These are phyloP conservation scores for Biscogniauxia sp. DNA, from an alignment of 2,329 filamentous ascomycete species.

Conservation along the genomic window DNA sequence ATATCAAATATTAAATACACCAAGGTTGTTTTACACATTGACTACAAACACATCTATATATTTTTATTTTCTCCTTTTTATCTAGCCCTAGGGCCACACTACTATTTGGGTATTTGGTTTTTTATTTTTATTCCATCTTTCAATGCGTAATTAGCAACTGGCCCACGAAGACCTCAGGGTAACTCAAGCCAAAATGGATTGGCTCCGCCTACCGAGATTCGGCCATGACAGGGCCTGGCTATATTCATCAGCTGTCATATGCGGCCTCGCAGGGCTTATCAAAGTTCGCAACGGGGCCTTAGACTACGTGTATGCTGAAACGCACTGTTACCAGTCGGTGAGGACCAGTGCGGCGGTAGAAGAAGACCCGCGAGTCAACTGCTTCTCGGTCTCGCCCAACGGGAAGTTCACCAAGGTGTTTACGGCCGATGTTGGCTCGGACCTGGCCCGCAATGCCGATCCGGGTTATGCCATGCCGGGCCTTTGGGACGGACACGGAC, in stretches of 20 bases:
- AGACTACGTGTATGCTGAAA: slow-evolving; percentile 28
- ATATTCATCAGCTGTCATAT: slow-evolving; percentile 18
- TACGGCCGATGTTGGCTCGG: slow-evolving; percentile 29
- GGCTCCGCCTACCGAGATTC: slow-evolving; percentile 17
- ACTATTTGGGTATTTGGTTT: no score
- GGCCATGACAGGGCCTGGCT: slow-evolving; percentile 21
- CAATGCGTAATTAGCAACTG: not conserved
- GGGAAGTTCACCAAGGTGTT: slow-evolving; percentile 53
- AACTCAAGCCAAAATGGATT: slow-evolving; percentile 17
- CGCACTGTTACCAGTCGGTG: slow-evolving; percentile 44
- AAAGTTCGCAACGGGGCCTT: slow-evolving; percentile 21
- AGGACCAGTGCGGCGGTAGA: slow-evolving; percentile 39
- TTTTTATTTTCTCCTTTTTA: not conserved
- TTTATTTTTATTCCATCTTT: not conserved
- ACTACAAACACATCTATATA: no score
- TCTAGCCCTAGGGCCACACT: not conserved
- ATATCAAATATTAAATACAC: no score
- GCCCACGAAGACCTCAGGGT: not conserved
- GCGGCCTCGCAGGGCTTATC: slow-evolving; percentile 24
- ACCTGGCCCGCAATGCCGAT: slow-evolving; percentile 31
- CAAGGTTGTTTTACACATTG: no score
- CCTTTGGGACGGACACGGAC: slow-evolving; percentile 69
- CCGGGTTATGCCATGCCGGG: slow-evolving; percentile 62
- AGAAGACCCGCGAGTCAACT: slow-evolving; percentile 40
- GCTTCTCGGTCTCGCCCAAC: slow-evolving; percentile 51